Percentiles rank a stretch among this genome's conserved stretches.
Evolutionary conservation across 345 rosid species (phyloP).

Genomic region (Acer negundo): DNA sequence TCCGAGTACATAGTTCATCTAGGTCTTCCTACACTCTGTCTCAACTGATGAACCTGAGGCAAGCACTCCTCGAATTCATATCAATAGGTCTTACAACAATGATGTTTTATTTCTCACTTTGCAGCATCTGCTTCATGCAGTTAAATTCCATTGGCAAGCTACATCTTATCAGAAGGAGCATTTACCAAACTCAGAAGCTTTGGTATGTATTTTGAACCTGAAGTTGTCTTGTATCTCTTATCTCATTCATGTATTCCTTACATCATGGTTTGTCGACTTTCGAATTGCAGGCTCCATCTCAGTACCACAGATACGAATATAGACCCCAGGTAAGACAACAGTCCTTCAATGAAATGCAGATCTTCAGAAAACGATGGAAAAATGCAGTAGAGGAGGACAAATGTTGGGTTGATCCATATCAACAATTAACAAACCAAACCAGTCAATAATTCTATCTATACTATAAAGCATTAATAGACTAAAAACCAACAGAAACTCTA

Average conservation of each 20-base stretch:
- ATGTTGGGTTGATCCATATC: slow-evolving; percentile 90
- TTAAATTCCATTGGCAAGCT: slow-evolving; percentile 14
- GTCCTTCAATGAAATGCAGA: slow-evolving; percentile 72
- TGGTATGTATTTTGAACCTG: slow-evolving; percentile 24
- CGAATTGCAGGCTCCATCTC: slow-evolving; percentile 46
- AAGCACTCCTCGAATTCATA: slow-evolving; percentile 22
- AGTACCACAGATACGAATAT: slow-evolving; percentile 45
- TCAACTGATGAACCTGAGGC: slow-evolving; percentile 36
- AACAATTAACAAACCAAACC: slow-evolving; percentile 27
- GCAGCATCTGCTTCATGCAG: slow-evolving; percentile 22
- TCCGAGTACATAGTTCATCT: slow-evolving; percentile 84
- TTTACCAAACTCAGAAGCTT: slow-evolving; percentile 6
- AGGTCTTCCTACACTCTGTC: slow-evolving; percentile 70
- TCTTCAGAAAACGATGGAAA: slow-evolving; percentile 70
- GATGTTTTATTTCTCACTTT: not conserved
- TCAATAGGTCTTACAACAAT: not conserved
- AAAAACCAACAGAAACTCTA: not conserved
- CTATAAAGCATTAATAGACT: not conserved
- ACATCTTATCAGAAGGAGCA: slow-evolving; percentile 24
- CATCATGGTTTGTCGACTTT: not conserved
- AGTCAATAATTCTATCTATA: slow-evolving; percentile 10
- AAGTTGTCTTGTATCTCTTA: slow-evolving; percentile 18
- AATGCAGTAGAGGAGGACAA: slow-evolving; percentile 56
- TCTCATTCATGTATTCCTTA: not conserved
- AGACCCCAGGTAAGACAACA: slow-evolving; percentile 75